Evolutionary conservation across 768 basidiomycete species (phyloP).

Genomic region (Clitopilus hobsonii): DNA sequence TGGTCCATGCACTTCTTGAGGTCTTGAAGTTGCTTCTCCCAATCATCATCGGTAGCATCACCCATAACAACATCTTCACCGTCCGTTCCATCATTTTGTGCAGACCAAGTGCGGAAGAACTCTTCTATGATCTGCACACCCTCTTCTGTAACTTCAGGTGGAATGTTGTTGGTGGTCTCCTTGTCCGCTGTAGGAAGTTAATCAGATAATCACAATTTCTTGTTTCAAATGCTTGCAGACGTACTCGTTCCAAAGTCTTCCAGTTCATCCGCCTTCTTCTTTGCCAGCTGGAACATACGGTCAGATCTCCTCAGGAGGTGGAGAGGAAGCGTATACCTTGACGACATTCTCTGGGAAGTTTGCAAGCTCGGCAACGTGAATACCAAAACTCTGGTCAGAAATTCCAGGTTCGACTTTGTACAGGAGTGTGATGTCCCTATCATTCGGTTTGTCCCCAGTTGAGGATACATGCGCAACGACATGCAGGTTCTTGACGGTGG

Average conservation of each 20-base stretch:
- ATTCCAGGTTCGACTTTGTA: conserved; percentile 95
- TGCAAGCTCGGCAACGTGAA: conserved; percentile 95
- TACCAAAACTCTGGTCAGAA: conserved; percentile 97
- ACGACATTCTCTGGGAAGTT: conserved; percentile 96
- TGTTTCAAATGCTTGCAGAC: not conserved
- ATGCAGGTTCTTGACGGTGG: conserved; percentile 90
- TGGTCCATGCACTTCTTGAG: conserved; percentile 61
- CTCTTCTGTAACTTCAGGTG: conserved; percentile 62
- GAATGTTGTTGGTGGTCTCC: conserved; percentile 34
- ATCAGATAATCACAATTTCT: not conserved
- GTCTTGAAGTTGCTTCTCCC: conserved; percentile 42
- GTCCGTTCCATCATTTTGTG: conserved; percentile 33
- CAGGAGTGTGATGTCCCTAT: conserved; percentile 81
- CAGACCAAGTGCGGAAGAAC: conserved; percentile 63
- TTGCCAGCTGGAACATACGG: conserved; percentile 59
- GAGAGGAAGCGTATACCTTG: conserved; percentile 44
- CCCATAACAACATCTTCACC: conserved; percentile 46
- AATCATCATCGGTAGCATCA: conserved; percentile 20
- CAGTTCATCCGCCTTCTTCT: conserved; percentile 86
- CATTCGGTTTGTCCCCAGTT: conserved; percentile 59
- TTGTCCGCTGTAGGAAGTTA: conserved; percentile 10
- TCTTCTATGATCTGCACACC: conserved; percentile 80
- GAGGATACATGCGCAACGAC: conserved; percentile 92
- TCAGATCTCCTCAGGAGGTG: not conserved
- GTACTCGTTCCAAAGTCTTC: conserved; percentile 66